Evolutionary conservation across 257 asterid species (phyloP).

Genomic region (Catharanthus roseus): DNA sequence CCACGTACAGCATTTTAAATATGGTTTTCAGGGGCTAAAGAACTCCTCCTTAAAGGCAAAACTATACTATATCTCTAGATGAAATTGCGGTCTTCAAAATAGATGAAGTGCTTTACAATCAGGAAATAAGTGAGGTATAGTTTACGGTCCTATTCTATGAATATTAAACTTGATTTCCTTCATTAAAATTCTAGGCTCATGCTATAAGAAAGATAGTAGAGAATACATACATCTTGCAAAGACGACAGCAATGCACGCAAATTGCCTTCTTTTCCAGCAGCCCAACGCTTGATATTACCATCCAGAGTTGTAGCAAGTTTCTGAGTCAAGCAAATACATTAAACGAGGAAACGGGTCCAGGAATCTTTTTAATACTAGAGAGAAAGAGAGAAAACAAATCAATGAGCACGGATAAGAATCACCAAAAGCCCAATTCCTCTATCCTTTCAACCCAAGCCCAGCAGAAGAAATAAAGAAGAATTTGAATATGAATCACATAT

Average conservation of each 20-base stretch:
- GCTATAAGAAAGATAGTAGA: background rate
- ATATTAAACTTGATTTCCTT: background rate
- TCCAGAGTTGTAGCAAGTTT: constrained; percentile 66
- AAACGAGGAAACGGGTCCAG: background rate
- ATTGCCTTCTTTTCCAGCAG: constrained; percentile 90
- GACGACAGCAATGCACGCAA: constrained; percentile 88
- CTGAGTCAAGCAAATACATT: constrained; percentile 37
- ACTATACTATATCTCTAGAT: background rate
- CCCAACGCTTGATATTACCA: constrained; percentile 72
- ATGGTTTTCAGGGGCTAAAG: background rate
- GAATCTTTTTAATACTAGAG: too few species aligned
- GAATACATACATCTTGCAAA: constrained; percentile 55
- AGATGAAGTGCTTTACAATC: background rate
- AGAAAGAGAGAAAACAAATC: background rate
- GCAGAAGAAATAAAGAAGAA: background rate
- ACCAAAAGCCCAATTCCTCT: background rate
- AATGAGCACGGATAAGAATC: background rate
- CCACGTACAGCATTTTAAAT: background rate
- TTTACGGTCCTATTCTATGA: background rate
- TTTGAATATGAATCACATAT: background rate
- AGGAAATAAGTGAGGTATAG: background rate
- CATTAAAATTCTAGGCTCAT: background rate
- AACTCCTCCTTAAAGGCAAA: background rate
- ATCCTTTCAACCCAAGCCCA: background rate
- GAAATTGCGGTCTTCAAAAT: background rate